Evolutionary conservation across 345 rosid genomes (phyloP).

Genomic region (Aquilaria yunnanensis): DNA sequence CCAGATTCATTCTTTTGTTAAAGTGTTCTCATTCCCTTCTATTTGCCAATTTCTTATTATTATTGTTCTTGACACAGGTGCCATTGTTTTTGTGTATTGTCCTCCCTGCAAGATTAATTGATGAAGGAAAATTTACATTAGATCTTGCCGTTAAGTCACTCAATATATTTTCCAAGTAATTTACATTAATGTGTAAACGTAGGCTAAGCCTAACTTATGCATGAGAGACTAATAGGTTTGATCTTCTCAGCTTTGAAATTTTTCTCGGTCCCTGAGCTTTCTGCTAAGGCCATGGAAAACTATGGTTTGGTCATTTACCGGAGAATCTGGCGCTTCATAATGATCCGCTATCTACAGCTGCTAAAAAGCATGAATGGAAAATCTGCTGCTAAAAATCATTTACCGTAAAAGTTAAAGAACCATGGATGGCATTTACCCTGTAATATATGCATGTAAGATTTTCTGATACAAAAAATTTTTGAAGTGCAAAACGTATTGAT

Average conservation of each 20-base stretch:
- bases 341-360: constrained; percentile 26
- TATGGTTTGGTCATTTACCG: constrained; percentile 33
- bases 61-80: constrained; percentile 16
- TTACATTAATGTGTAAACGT: not conserved
- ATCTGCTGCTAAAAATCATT: too few species aligned
- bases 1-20: not conserved
- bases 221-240: too few species aligned
- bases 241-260: too few species aligned
- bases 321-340: constrained; percentile 27
- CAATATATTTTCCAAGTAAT: constrained; percentile 29
- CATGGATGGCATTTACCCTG: too few species aligned
- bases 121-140: constrained; percentile 26
- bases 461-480: too few species aligned
- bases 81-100: constrained; percentile 29
- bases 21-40: not conserved
- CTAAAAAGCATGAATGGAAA: constrained; percentile 20
- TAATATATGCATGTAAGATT: too few species aligned
- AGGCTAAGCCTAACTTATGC: too few species aligned
- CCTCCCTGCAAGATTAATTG: constrained; percentile 26
- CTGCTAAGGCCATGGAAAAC: constrained; percentile 43
- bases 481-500: too few species aligned
- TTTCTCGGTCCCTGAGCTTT: constrained; percentile 32
- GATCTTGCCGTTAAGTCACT: constrained; percentile 33
- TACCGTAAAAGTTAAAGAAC: too few species aligned
- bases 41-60: too few species aligned